These are phyloP conservation scores for Aphanomyces astaci DNA, from an alignment of 352 stramenopile species.

Conservation along the genomic window DNA sequence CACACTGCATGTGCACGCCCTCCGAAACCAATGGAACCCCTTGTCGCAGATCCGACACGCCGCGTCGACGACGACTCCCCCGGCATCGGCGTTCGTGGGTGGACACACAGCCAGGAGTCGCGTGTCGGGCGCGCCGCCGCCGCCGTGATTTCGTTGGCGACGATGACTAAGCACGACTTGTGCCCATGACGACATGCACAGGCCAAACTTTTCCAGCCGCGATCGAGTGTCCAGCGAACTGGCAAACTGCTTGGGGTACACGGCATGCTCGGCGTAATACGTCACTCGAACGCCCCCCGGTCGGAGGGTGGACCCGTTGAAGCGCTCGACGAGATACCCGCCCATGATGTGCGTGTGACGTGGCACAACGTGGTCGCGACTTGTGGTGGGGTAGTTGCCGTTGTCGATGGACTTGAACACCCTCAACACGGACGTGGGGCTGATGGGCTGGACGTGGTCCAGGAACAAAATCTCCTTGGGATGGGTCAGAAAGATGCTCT, in stretches of 20 bases:
- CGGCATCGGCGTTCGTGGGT: no score
- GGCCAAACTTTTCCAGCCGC: constrained; percentile 11
- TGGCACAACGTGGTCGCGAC: background rate
- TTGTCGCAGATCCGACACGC: constrained; percentile 11
- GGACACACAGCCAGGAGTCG: background rate
- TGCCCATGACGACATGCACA: background rate
- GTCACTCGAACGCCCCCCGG: background rate
- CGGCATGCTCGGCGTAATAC: constrained; percentile 19
- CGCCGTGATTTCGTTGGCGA: background rate
- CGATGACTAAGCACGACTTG: constrained; percentile 5
- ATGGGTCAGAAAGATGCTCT: background rate
- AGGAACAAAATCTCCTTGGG: constrained; percentile 18
- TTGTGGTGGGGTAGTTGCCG: constrained; percentile 7
- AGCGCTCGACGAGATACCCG: background rate
- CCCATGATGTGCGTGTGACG: constrained; percentile 13
- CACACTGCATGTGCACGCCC: background rate
- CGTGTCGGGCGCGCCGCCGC: background rate
- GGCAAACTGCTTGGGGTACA: constrained; percentile 5
- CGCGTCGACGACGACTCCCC: background rate
- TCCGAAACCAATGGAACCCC: constrained; percentile 5
- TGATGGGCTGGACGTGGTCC: constrained; percentile 16
- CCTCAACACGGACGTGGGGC: background rate
- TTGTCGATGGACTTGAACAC: constrained; percentile 21
- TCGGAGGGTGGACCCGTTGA: background rate
- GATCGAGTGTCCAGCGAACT: constrained; percentile 1